Base-by-base conservation (phyloP, 2,329 filamentous ascomycete genomes). In the Trichophyton mentagrophytes region DNA sequence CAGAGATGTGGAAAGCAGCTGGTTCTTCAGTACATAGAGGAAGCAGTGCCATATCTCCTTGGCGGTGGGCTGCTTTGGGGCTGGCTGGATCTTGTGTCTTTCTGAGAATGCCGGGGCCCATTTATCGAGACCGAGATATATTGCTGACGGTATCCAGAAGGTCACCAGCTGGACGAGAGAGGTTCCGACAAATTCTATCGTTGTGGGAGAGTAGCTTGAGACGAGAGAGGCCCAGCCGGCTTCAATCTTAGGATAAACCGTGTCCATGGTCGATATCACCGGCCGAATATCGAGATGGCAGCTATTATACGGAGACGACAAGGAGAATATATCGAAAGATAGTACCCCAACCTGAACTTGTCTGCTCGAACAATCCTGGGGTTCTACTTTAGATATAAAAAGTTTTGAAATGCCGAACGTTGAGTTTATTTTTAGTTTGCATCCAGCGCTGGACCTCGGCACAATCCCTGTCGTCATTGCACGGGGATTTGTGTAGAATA, bases 121-220 rank as follows among this genome's bases (percentile, higher is more conserved):
- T 36, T 60, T 46, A 56, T 66, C 64, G 20, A 66, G 57, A 40
- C 46, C 2, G 36, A 63, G 60, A 61, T 65, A 65, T 38, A 65
- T 38, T 13, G 61, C 51, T 30, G 60, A 61, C 8, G 63, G 64
- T 22, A 66, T 51, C 60, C 65, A 64, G 57, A 66, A 66, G 49
- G 60, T 57, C 33, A 64, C 17, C 2, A 80, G 66, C 61, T 78
- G 75, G 33, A 76, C 75, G 3, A 79, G 70, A n/a, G 78, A 69
- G 4, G 74, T 73, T 22, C 79, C 71, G 15, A 78, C 66, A 25
- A 66, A 60, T 51, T 66, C 65, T 17, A 66, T 60, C 4, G 57
- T 47, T 11, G 51, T 38, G 5, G 65, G 64, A 5, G 64, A 60
- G 36, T 62, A 65, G 25, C 58, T 60, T 25, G 25, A 47, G 51